A percentile compares a stretch with the other conserved stretches of the same genome.
Evolutionary conservation across 179 eudicot genomes (phyloP).

Genomic region (Actinidia chinensis): DNA sequence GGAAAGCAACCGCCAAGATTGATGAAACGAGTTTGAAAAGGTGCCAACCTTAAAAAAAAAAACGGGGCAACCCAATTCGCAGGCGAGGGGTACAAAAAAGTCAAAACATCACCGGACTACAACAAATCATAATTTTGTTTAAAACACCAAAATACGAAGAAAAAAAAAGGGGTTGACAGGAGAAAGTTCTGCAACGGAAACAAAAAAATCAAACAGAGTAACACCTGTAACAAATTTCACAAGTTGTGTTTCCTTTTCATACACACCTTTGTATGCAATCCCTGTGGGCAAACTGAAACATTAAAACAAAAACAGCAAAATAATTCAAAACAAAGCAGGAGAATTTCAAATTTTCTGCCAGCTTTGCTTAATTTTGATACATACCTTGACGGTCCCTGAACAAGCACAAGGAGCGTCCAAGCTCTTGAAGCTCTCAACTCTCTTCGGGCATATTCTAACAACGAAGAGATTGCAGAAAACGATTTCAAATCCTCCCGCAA

Average conservation of each 20-base stretch:
- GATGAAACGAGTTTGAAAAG: too few species aligned
- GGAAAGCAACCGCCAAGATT: too few species aligned
- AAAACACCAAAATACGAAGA: too few species aligned
- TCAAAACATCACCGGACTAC: too few species aligned
- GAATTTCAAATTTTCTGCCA: background rate
- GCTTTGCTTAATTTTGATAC: background rate
- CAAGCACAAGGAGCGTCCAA: conserved; percentile 90
- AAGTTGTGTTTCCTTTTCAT: conserved; percentile 79
- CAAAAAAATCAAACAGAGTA: conserved; percentile 24
- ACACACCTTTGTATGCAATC: conserved; percentile 95
- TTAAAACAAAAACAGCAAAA: background rate
- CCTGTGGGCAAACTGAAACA: conserved; percentile 84
- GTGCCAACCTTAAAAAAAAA: too few species aligned
- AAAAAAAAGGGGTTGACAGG: too few species aligned
- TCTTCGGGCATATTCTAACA: conserved; percentile 94
- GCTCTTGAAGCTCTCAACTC: conserved; percentile 60
- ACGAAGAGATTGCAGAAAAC: conserved; percentile 25
- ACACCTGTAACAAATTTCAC: conserved; percentile 95
- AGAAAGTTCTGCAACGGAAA: too few species aligned
- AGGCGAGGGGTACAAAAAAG: too few species aligned
- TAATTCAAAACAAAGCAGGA: background rate
- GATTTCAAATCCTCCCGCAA: conserved; percentile 41
- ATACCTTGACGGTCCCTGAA: conserved; percentile 86
- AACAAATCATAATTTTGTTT: too few species aligned
- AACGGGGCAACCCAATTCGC: too few species aligned